Evolutionary conservation across 1,284 basidiomycete species (phyloP), one percentile per base, ranked within the genome.

Genomic region (Ustilago shanxiensis): DNA sequence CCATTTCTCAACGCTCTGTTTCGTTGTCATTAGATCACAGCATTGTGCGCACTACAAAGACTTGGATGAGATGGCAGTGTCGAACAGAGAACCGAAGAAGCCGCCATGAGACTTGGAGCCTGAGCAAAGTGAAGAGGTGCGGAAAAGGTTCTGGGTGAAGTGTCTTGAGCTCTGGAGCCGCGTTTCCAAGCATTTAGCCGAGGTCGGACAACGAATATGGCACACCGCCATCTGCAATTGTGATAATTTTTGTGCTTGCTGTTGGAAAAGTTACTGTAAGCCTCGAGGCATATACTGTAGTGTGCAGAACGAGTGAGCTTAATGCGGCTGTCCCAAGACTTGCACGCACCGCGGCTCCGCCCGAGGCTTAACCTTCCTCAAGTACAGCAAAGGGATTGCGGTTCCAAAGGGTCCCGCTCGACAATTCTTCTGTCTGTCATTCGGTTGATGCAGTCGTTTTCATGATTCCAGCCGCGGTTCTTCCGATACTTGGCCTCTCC

Each of bases 151-250:
- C 7, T 39, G 14, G 37, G 37, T 39, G 37, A 39, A 16, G 14
- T 14, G 20, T 20, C 16, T 2, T 44, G 14, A 44, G 41, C 50
- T 5, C 29, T 29, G 50, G 52, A 54, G 52, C 52, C 52, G 52
- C 52, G 52, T 54, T 54, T 54, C 52, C 20, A n/a, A 16, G 11
- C n/a, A n/a, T 2, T 20, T 44, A 44, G 41, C 41, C 41, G 41
- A 44, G 41, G 41, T 44, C 41, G 41, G 20, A 20, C 41, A 24
- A 50, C 24, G 14, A 50, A 50, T 26, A 50, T 16, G 47, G 28
- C 41, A 1, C 20, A 20, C 1, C 6, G 20, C 41, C 41, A 44
- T 44, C 41, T 44, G 20, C 41, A 20, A n/a, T 20, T 44, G 41
- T 14, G n/a, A 44, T 20, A n/a, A 20, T 16, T 4, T 20, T 7